Base-by-base conservation (phyloP, 2,329 filamentous ascomycete species). In the Aspergillus fijiensis region DNA sequence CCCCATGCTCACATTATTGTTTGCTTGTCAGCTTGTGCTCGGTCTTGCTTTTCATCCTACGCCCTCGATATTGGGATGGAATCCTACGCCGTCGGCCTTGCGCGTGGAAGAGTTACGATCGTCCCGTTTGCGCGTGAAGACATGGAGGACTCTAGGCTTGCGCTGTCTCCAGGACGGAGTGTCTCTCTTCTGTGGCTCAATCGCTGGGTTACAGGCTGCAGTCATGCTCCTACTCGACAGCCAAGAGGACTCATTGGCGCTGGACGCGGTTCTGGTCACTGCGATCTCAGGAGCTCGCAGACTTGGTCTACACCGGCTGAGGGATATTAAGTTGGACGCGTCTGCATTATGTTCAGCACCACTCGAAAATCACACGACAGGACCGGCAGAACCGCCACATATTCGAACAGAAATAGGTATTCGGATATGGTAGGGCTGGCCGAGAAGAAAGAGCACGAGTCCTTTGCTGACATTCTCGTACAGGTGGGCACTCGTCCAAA, bases 191-290 rank as follows among this genome's bases (percentile, higher is more conserved):
- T 60, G 61, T 52, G 61, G 59, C 21, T 65, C 63, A 16, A 60
- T 65, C 25, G 23, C 59, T 14, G 39, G 57, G 23, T 49, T 65
- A 23, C 63, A 65, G 29, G 61, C 63, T 0, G 61, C 63, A 1
- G 14, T 63, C 4, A 65, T 65, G 63, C 54, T 65, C 35, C 21
- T 65, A 10, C 59, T 65, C 4, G 63, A 65, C 31, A 52, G 53
- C 6, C 49, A 60, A 29, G 58, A 62, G 23, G 49, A 25, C 14
- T 51, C 33, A 0, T 9, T 60, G 12, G 55, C 58, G 45, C 61
- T 65, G 21, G 63, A 65, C 47, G 31, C 59, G 4, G 23, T 65
- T 14, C 29, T 65, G 16, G 63, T 59, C 11, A 60, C 59, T 11
- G 63, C 63, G 2, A 63, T 65, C 12, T 56, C 63, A 4, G 63